Conservation (phyloP, 1,284 basidiomycete genomes). For the Puccinia triticina region DNA sequence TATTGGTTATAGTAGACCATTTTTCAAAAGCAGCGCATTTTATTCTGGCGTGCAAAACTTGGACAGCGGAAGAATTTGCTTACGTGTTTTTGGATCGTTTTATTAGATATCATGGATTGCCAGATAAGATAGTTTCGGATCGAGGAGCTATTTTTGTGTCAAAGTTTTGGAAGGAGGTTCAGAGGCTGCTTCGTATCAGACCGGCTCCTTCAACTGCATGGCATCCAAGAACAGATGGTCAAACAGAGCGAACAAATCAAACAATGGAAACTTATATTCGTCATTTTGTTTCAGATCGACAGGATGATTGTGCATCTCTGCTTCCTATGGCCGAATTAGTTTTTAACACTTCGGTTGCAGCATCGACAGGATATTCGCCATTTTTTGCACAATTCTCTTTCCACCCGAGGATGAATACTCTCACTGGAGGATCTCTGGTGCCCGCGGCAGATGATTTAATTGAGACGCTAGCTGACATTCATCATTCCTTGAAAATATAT, state of each 20-base stretch:
- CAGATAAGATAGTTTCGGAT: too few species aligned
- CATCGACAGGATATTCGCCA: slow-evolving; percentile 59
- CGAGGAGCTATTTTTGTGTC: slow-evolving; percentile 16
- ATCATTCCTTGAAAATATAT: background rate
- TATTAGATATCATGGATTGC: too few species aligned
- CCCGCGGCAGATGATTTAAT: background rate
- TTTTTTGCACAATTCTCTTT: slow-evolving; percentile 63
- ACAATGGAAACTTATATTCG: slow-evolving; percentile 54
- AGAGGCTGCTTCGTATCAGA: background rate
- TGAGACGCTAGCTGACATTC: background rate
- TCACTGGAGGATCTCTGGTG: background rate
- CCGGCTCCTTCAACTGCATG: slow-evolving; percentile 13
- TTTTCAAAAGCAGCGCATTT: too few species aligned
- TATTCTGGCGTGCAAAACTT: too few species aligned
- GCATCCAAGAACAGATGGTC: slow-evolving; percentile 24
- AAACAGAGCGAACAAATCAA: slow-evolving; percentile 23
- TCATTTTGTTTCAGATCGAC: too few species aligned
- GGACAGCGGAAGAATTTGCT: too few species aligned
- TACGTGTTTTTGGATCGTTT: too few species aligned
- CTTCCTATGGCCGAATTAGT: slow-evolving; percentile 59
- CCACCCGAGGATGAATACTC: slow-evolving; percentile 56
- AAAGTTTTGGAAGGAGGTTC: slow-evolving; percentile 4
- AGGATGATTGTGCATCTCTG: too few species aligned
- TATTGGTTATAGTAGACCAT: too few species aligned
- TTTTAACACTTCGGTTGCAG: slow-evolving; percentile 58